Evolutionary conservation across 108 stramenopile species (phyloP), one percentile per base, ranked within the genome.

Genomic region (Parietichytrium sp.): DNA sequence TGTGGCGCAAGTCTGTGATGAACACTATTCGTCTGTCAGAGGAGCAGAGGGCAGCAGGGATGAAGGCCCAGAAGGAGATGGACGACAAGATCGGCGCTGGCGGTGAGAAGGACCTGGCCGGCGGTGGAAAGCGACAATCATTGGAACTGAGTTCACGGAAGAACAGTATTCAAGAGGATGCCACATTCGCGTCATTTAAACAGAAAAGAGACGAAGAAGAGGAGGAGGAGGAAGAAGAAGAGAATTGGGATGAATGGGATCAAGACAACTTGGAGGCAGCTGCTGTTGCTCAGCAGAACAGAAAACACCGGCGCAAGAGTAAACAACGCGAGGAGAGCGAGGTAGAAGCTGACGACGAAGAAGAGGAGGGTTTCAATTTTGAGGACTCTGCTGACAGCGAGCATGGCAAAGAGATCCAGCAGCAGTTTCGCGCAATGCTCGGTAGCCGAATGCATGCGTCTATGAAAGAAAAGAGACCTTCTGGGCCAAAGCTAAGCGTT

Each of bases 1-100:
- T 33, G 6, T 72, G 61, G 61, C 61, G 61, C 42, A 72, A 72
- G 42, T 72, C 61, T 0, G 61, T 72, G 10, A 72, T 72, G 61
- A 72, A 72, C 61, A 72, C 61, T 12, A 72, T 72, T n/a, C 61
- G 61, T 7, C 61, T 72, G 23, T 72, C 61, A 0, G 61, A 72
- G 20, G 61, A 33, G 0, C 61, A 72, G 33, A 33, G 61, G 23
- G 61, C 61, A 47, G 61, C 18, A 25, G 61, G 61, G 33, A 33
- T 72, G 38, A n/a, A 72, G 42, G 61, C 61, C 16, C 61, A 72
- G 45, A 72, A 72, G 38, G 61, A 72, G 42, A 23, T 72, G 1
- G 61, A 72, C 20, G 38, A 42, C 13, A 72, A n/a, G n/a, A n/a
- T n/a, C n/a, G n/a, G n/a, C n/a, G n/a, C n/a, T n/a, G n/a, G n/a